Base-by-base conservation (phyloP, 768 basidiomycete species). In the Boletus speciosus region DNA sequence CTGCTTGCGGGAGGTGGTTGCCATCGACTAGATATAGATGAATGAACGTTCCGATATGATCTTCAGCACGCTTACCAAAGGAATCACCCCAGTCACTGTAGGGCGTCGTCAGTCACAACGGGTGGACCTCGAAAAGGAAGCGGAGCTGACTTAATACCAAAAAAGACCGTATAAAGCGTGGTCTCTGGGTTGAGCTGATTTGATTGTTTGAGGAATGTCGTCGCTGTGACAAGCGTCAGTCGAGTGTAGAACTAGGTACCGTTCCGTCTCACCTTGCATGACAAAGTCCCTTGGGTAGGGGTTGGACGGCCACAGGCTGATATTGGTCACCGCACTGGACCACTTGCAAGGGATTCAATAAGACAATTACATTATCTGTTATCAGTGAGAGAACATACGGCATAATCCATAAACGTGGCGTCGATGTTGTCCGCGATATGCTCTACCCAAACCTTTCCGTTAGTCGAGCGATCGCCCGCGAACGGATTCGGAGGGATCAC, bases 371-470 rank as follows among this genome's bases (percentile, higher is more conserved):
- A 2, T 31, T 8, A 10, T 1, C 0, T 25, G 15, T 4, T 7
- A 19, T 14, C 11, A 15, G 8, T 10, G 3, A 37, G 16, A 51
- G 10, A 34, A 58, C 76, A 16, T 52, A 81, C 82, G 7, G 81
- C 79, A 37, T 80, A 83, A 60, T 80, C 79, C 64, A 74, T 77
- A 32, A 82, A 55, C 1, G 58, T 72, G 4, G 79, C 78, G 9
- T 71, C 65, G 23, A 72, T 61, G 25, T 59, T 65, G 27, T 68
- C 62, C 0, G 80, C 78, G 3, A 82, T 65, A 46, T 76, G 52
- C 55, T 82, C 79, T 6, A 76, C 66, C 81, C 82, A 83, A 23
- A 81, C 59, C 27, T 64, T 66, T 9, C 81, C 82, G 56, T 83
- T 80, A 19, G 77, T 79, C 7, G 73, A 71, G 16, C 82, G 72